Evolutionary conservation across 2,329 filamentous ascomycete species (phyloP).

Genomic region (Penicillium fuscoglaucum): DNA sequence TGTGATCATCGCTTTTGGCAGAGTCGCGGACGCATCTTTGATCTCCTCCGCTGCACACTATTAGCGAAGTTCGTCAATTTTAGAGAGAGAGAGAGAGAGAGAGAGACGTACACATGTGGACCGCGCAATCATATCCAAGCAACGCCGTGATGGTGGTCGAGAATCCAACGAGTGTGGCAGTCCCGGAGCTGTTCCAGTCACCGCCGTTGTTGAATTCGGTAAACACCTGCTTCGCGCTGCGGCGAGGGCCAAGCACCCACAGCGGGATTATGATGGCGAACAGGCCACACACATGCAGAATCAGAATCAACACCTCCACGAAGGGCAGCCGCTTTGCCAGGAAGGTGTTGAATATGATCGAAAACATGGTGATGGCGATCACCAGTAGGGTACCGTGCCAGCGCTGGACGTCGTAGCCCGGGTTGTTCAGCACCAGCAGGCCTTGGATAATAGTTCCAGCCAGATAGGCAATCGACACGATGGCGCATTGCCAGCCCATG

Average conservation of each 20-base stretch:
- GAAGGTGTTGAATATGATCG: slow-evolving; percentile 33
- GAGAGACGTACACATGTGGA: slow-evolving; percentile 16
- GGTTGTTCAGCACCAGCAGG: slow-evolving; percentile 32
- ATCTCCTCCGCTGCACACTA: slow-evolving; percentile 40
- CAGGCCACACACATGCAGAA: slow-evolving; percentile 35
- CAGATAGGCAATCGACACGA: slow-evolving; percentile 25
- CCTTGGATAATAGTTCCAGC: slow-evolving; percentile 38
- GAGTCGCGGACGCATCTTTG: slow-evolving; percentile 34
- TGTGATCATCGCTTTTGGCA: slow-evolving; percentile 44
- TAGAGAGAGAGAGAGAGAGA: slow-evolving; percentile 5
- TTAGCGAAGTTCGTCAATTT: not conserved
- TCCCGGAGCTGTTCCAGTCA: not conserved
- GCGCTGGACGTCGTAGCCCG: not conserved
- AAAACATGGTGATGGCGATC: slow-evolving; percentile 23
- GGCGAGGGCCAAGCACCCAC: slow-evolving; percentile 22
- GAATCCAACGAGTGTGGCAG: slow-evolving; percentile 3
- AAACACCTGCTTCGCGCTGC: slow-evolving; percentile 1
- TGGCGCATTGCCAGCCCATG: slow-evolving; percentile 33
- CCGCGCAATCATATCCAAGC: slow-evolving; percentile 10
- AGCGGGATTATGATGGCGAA: slow-evolving; percentile 36
- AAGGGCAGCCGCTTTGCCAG: slow-evolving; percentile 30
- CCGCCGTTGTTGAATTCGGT: slow-evolving; percentile 4
- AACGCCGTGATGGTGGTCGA: slow-evolving; percentile 5
- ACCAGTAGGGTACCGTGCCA: slow-evolving; percentile 10
- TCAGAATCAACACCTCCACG: slow-evolving; percentile 33